Evolutionary conservation across 164 flowering plant species (phyloP).

Genomic region (Umbilicus rupestris): DNA sequence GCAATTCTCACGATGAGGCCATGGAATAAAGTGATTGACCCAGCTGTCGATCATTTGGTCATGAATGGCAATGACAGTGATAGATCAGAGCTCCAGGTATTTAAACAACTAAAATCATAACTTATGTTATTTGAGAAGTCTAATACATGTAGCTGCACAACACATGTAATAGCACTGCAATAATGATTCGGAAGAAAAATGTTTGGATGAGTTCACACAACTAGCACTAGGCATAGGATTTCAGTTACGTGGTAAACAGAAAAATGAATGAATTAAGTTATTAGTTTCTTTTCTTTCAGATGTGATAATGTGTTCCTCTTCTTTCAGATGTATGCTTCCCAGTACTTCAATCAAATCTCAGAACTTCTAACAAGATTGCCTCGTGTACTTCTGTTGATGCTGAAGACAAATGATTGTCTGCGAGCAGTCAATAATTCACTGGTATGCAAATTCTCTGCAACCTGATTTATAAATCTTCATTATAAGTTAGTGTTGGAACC

Average conservation of each 20-base stretch:
- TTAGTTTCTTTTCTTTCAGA: not conserved
- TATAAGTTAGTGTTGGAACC: not conserved
- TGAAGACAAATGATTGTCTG: slow-evolving; percentile 94
- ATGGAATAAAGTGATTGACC: slow-evolving; percentile 78
- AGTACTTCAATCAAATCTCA: slow-evolving; percentile 76
- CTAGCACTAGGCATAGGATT: not conserved
- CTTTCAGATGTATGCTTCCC: slow-evolving; percentile 89
- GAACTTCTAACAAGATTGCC: slow-evolving; percentile 84
- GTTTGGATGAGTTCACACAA: not conserved
- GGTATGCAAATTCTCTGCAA: slow-evolving; percentile 26
- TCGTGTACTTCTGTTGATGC: slow-evolving; percentile 77
- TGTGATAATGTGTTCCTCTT: not conserved
- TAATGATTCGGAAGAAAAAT: not conserved
- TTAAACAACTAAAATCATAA: not conserved
- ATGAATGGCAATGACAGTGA: slow-evolving; percentile 58
- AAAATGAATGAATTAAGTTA: not conserved
- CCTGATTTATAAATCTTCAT: not conserved
- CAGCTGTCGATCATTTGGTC: slow-evolving; percentile 82
- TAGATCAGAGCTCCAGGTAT: slow-evolving; percentile 84
- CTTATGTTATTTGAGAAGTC: not conserved
- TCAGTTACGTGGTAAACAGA: no score
- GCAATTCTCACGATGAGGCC: slow-evolving; percentile 97
- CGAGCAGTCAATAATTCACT: slow-evolving; percentile 64
- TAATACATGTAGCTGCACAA: not conserved
- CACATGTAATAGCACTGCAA: not conserved